Evolutionary conservation across 352 stramenopile species (phyloP), one percentile per base, ranked within the genome.

Genomic region (Phytophthora pinifolia): DNA sequence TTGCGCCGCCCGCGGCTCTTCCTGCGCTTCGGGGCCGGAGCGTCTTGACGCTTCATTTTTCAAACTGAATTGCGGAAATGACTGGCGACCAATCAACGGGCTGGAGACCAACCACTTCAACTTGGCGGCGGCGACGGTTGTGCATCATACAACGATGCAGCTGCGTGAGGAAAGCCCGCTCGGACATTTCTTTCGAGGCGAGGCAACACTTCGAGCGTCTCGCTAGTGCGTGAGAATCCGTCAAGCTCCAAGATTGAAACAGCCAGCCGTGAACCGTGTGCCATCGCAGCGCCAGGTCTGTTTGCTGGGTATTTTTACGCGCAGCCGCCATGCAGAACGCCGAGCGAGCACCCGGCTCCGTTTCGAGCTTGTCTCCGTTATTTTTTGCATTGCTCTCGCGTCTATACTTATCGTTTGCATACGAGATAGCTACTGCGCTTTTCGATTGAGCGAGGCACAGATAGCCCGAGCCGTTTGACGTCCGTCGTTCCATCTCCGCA

Each of bases 1-100:
- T 78, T 81, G 56, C 65, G 65, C 7, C 59, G 60, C 5, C 72
- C 72, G 45, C 62, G 68, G 14, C 68, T 30, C 57, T 69, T 73
- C 50, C 70, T 72, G 45, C 62, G 54, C 43, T 59, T 54, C 22
- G 33, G 34, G 20, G 29, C 13, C 13, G 37, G 2, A n/a, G 9
- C 18, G 5, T 25, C 32, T 47, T 34, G 22, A 38, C 58, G 51
- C 31, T 61, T 62, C 58, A 66, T 25, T 66, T 51, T 54, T 49
- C 32, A 22, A 15, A 46, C 10, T 53, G 46, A 44, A 30, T 55
- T 35, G 25, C 47, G 7, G 29, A 53, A 48, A 59, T 32, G 30
- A 1, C 1, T 15, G 9, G 17, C 15, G 14, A 10, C 54, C 37
- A 62, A 50, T 55, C 13, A n/a, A 45, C 6, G 38, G 12, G 35